A percentile compares a stretch with the other conserved stretches of the same genome.
Evolutionary conservation across 2,329 filamentous ascomycete species (phyloP).

Genomic region (Stagonosporopsis vannaccii): DNA sequence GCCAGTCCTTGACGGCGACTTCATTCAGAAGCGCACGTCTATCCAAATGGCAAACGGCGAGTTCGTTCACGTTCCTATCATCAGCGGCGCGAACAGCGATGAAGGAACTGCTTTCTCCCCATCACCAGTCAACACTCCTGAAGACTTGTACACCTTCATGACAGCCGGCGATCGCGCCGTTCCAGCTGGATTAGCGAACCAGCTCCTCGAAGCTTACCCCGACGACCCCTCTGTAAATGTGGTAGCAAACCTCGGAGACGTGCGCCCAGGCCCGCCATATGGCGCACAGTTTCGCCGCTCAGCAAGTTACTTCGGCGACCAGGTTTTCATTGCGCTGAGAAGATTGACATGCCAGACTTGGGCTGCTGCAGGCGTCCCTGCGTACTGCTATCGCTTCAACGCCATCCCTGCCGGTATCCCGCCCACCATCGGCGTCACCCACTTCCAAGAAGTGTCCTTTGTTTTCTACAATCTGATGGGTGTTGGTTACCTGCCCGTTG

Average conservation of each 20-base stretch:
- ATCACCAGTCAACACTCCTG: conserved; percentile 62
- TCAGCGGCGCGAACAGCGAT: conserved; percentile 70
- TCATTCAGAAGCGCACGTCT: conserved; percentile 61
- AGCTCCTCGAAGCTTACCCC: conserved; percentile 41
- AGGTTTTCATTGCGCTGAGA: conserved; percentile 63
- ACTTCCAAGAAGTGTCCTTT: conserved; percentile 62
- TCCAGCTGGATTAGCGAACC: conserved; percentile 29
- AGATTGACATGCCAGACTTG: conserved; percentile 62
- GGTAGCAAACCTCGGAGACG: conserved; percentile 31
- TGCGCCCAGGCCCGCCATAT: conserved; percentile 26
- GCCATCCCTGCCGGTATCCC: conserved; percentile 58
- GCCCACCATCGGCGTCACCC: conserved; percentile 56
- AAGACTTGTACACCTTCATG: conserved; percentile 58
- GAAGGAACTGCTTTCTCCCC: conserved; percentile 68
- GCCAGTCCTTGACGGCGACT: conserved; percentile 63
- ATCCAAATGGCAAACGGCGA: conserved; percentile 63
- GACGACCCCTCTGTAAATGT: conserved; percentile 37
- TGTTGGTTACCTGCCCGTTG: conserved; percentile 50
- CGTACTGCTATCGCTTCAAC: conserved; percentile 71
- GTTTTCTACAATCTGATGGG: conserved; percentile 57
- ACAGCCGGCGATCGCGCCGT: conserved; percentile 34
- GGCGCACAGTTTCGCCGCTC: conserved; percentile 60
- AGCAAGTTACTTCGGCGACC: conserved; percentile 62
- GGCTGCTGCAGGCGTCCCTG: conserved; percentile 56
- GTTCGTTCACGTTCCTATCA: conserved; percentile 70